Percentiles rank a stretch among this genome's conserved stretches.
These are phyloP conservation scores for Trypethelium eluteriae DNA, from an alignment of 495 filamentous ascomycete genomes.

Conservation along the genomic window DNA sequence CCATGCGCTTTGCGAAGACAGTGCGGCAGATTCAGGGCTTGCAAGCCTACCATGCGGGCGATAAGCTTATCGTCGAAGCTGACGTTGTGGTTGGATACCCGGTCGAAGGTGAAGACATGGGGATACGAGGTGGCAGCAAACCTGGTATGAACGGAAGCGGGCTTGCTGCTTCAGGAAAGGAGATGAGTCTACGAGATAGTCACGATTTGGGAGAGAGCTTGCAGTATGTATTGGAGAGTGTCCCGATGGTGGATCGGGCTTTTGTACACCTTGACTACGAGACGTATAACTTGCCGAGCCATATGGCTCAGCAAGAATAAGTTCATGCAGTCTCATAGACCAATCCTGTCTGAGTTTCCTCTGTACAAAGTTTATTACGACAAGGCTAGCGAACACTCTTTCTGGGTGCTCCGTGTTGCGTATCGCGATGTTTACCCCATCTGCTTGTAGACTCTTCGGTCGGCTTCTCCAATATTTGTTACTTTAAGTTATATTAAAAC, in stretches of 20 bases:
- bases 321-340: neutral
- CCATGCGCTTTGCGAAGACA: slow-evolving; percentile 86
- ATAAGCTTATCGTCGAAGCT: slow-evolving; percentile 81
- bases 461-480: too few species aligned
- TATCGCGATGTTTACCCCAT: too few species aligned
- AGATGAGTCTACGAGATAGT: slow-evolving; percentile 69
- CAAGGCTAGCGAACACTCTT: too few species aligned
- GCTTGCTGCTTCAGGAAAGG: slow-evolving; percentile 35
- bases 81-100: slow-evolving; percentile 65
- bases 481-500: too few species aligned
- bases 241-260: slow-evolving; percentile 58
- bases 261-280: slow-evolving; percentile 81
- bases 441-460: too few species aligned
- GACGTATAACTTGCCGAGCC: slow-evolving; percentile 72
- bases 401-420: too few species aligned
- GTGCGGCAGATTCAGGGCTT: slow-evolving; percentile 83
- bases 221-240: slow-evolving; percentile 84
- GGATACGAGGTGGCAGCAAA: neutral
- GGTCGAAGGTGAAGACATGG: neutral
- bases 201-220: slow-evolving; percentile 85
- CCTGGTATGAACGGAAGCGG: neutral
- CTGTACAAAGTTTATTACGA: neutral
- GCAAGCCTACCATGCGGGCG: slow-evolving; percentile 81
- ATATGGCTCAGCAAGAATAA: slow-evolving; percentile 65
- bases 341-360: neutral